Evolutionary conservation across 371 early-diverging fungal genomes (phyloP), one percentile per base, ranked within the genome.

Genomic region (Mucor indicus): DNA sequence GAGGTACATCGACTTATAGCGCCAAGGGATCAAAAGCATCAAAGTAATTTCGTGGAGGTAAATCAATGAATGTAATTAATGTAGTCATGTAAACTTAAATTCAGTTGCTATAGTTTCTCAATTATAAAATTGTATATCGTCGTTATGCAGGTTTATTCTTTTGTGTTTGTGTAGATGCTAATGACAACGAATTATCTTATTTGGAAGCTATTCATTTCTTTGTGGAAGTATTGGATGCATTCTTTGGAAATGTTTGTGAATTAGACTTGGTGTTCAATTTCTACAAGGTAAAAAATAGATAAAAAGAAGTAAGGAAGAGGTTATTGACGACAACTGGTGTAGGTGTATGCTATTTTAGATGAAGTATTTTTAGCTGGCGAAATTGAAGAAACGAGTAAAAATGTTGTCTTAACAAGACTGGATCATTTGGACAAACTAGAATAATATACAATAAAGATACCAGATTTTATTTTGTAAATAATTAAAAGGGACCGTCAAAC

Each of bases 201-300:
- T 67, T 98, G 30, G 98, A 98, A 67, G 93, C 92, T 0, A 97
- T 98, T 32, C 98, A 98, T 57, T 87, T 96, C 62, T 98, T 98
- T 82, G 98, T 98, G 19, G 98, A 98, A 69, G 93, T 96, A 1
- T 69, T 98, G 38, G 98, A 98, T 69, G 82, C 91, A 9, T 98
- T 93, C 80, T 98, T 98, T 74, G 93, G 92, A 27, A 98, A 97
- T 53, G 98, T 98, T 9, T 97, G 96, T 67, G 98, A 98, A 69
- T 79, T 98, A 36, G 97, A 98, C 67, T 77, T 98, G 44, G 94
- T 98, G 13, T 96, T 97, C 64, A 96, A 96, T 73, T 95, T 95
- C 64, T 95, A 93, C 75, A 91, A 93, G 80, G 91, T 88, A 71
- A 42, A 36, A n/a, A n/a, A n/a, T n/a, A n/a, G n/a, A n/a, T n/a